Evolutionary conservation across 306 rosid genomes (phyloP).

Genomic region (Castanospermum australe): DNA sequence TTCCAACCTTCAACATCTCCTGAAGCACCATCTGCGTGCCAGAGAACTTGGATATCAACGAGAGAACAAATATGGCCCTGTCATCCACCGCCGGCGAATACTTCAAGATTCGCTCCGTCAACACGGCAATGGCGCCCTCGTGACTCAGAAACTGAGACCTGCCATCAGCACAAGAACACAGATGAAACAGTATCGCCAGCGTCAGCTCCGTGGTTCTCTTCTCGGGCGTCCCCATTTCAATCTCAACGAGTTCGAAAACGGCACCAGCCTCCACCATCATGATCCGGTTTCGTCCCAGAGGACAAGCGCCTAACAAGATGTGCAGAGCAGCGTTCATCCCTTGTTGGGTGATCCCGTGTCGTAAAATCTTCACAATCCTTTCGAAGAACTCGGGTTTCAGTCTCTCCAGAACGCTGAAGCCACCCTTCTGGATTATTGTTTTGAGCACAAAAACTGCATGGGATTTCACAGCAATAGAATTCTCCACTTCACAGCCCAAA

Average conservation of each 20-base stretch:
- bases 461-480: slow-evolving; percentile 30
- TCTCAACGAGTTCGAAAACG: slow-evolving; percentile 51
- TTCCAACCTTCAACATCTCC: slow-evolving; percentile 67
- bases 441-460: slow-evolving; percentile 41
- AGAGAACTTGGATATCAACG: slow-evolving; percentile 41
- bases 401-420: slow-evolving; percentile 15
- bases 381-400: slow-evolving; percentile 45
- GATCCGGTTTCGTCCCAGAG: slow-evolving; percentile 41
- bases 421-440: slow-evolving; percentile 27
- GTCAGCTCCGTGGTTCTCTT: slow-evolving; percentile 49
- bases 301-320: slow-evolving; percentile 33
- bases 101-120: slow-evolving; percentile 47
- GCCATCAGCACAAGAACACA: slow-evolving; percentile 68
- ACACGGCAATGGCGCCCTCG: slow-evolving; percentile 44
- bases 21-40: slow-evolving; percentile 47
- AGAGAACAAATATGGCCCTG: slow-evolving; percentile 49
- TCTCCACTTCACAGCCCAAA: slow-evolving; percentile 15
- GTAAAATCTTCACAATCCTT: slow-evolving; percentile 24
- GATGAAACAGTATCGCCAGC: slow-evolving; percentile 40
- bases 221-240: slow-evolving; percentile 36
- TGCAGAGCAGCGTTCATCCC: slow-evolving; percentile 49
- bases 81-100: slow-evolving; percentile 54
- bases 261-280: slow-evolving; percentile 47
- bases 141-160: slow-evolving; percentile 61
- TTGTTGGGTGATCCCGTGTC: slow-evolving; percentile 38